A percentile compares a stretch with the other conserved stretches of the same genome.
Conservation (phyloP, 2,329 filamentous ascomycete genomes). For the Fusarium fracticaudum region DNA sequence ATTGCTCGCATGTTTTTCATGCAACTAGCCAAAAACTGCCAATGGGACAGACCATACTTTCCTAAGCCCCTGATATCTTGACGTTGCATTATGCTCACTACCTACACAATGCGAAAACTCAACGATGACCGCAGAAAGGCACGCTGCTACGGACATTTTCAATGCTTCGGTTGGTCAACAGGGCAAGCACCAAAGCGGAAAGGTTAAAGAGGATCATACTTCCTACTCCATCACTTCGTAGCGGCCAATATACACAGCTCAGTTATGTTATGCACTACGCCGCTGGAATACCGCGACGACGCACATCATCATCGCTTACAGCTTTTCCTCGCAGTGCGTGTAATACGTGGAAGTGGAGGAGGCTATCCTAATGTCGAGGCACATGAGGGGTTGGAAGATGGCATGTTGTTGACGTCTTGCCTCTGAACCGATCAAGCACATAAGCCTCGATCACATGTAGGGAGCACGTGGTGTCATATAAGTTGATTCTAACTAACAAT, state of each 20-base stretch:
- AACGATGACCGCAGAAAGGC: background rate
- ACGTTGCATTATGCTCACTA: background rate
- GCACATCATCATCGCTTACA: background rate
- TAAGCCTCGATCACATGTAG: background rate
- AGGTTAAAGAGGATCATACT: background rate
- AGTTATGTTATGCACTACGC: conserved; percentile 7
- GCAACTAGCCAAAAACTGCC: background rate
- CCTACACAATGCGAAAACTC: background rate
- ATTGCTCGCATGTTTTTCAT: background rate
- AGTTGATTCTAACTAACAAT: conserved; percentile 12
- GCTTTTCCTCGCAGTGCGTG: background rate
- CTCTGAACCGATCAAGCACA: background rate
- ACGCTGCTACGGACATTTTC: background rate
- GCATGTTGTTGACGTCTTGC: conserved; percentile 10
- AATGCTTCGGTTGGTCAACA: background rate
- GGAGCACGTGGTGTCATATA: background rate
- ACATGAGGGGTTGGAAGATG: background rate
- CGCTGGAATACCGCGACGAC: background rate
- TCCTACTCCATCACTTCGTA: background rate
- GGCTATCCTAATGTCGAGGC: background rate
- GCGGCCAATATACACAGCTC: background rate
- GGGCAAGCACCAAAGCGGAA: background rate
- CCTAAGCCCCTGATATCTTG: background rate
- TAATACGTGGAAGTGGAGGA: background rate
- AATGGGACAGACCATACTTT: background rate